phyloP scores from a whole-genome alignment of 2,329 filamentous ascomycete genomes.

The Tolypocladium nubicola region DNA sequence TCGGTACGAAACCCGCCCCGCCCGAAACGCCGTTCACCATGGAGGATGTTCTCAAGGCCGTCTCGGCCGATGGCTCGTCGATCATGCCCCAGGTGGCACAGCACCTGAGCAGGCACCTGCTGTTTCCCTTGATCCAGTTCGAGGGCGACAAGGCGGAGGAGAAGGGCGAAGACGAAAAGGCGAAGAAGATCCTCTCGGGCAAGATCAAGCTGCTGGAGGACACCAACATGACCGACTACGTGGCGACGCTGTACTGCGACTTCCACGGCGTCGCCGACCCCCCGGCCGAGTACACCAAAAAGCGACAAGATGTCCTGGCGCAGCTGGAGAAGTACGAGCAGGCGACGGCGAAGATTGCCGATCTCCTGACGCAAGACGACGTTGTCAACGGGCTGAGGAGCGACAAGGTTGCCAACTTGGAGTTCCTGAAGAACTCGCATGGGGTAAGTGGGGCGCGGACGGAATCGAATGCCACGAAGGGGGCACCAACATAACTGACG shows the following conservation, averaged over 20 bases:
- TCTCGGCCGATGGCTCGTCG: slow-evolving; percentile 58
- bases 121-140: slow-evolving; percentile 95
- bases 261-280: slow-evolving; percentile 69
- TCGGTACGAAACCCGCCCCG: slow-evolving; percentile 3
- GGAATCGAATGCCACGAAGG: too few species aligned
- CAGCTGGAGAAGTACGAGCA: slow-evolving; percentile 76
- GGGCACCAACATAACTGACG: neutral
- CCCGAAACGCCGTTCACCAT: slow-evolving; percentile 16
- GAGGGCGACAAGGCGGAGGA: slow-evolving; percentile 73
- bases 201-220: slow-evolving; percentile 92
- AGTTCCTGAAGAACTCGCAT: slow-evolving; percentile 94
- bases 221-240: slow-evolving; percentile 99
- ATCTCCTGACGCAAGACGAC: slow-evolving; percentile 76
- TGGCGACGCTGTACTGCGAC: slow-evolving; percentile 83
- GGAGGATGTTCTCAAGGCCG: slow-evolving; percentile 36
- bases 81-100: slow-evolving; percentile 83
- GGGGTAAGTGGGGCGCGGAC: slow-evolving; percentile 45
- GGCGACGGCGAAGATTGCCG: slow-evolving; percentile 79
- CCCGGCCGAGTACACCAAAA: slow-evolving; percentile 77
- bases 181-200: slow-evolving; percentile 65
- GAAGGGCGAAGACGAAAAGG: slow-evolving; percentile 45
- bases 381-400: slow-evolving; percentile 85
- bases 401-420: slow-evolving; percentile 98
- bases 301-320: slow-evolving; percentile 79
- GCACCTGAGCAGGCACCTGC: slow-evolving; percentile 88